phyloP scores from a whole-genome alignment of 345 rosid genomes.

The Angophora floribunda region DNA sequence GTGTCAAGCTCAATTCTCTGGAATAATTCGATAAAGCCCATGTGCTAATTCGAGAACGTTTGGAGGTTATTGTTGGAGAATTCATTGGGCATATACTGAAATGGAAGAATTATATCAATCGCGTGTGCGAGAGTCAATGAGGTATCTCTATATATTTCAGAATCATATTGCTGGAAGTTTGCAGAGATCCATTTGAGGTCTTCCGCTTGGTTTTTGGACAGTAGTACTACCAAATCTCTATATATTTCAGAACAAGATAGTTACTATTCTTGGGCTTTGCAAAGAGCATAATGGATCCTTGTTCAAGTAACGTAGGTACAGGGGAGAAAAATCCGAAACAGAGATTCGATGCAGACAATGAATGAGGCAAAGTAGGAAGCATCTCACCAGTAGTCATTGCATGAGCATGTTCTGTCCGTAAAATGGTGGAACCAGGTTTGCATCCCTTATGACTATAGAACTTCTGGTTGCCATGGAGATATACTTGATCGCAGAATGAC shows the following conservation, averaged over 20 bases:
- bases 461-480: slow-evolving; percentile 4
- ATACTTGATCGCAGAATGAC: slow-evolving; percentile 52
- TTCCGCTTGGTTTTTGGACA: background rate
- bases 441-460: slow-evolving; percentile 21
- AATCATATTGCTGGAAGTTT: background rate
- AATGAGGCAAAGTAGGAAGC: background rate
- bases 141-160: too few species aligned
- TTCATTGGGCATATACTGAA: too few species aligned
- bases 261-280: background rate
- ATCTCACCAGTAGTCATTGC: slow-evolving; percentile 54
- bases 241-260: too few species aligned
- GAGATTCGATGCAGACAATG: background rate
- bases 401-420: slow-evolving; percentile 48
- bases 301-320: background rate
- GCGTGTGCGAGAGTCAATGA: too few species aligned
- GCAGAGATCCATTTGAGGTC: background rate
- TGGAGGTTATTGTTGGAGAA: too few species aligned
- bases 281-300: background rate
- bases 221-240: background rate
- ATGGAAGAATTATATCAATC: too few species aligned
- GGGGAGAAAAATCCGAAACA: background rate
- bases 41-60: too few species aligned
- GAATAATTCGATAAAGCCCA: too few species aligned
- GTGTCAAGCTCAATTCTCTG: too few species aligned
- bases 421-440: slow-evolving; percentile 54